Evolutionary conservation across 2,329 filamentous ascomycete genomes (phyloP).

Genomic region (Diaporthe australafricana): DNA sequence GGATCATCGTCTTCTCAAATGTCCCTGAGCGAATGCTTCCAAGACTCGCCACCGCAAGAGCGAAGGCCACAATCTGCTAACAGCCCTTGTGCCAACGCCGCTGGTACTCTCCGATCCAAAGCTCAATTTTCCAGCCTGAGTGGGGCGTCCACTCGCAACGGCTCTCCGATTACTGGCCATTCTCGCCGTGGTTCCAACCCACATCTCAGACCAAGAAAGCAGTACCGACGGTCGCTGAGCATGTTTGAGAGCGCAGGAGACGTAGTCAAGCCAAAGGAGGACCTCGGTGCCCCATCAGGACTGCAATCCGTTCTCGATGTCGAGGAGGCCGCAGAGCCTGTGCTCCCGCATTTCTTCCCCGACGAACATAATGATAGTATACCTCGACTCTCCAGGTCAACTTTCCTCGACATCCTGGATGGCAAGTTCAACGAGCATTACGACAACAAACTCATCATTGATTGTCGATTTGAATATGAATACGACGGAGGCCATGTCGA

Average conservation of each 20-base stretch:
- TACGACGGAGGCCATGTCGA: constrained; percentile 97
- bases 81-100: constrained; percentile 65
- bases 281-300: constrained; percentile 62
- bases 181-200: constrained; percentile 79
- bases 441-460: constrained; percentile 87
- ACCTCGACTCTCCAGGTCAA: constrained; percentile 85
- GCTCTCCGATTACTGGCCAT: constrained; percentile 79
- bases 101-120: constrained; percentile 68
- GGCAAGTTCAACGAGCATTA: constrained; percentile 83
- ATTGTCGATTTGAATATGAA: constrained; percentile 99
- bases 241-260: constrained; percentile 97
- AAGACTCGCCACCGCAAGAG: constrained; percentile 81
- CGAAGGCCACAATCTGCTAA: constrained; percentile 70
- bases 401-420: constrained; percentile 87
- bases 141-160: constrained; percentile 71
- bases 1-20: constrained; percentile 69
- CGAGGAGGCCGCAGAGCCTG: constrained; percentile 78
- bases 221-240: constrained; percentile 91
- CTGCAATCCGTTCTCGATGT: constrained; percentile 86
- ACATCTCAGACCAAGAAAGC: constrained; percentile 82
- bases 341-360: constrained; percentile 85
- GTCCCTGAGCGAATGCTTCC: constrained; percentile 83
- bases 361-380: constrained; percentile 87
- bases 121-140: constrained; percentile 71
- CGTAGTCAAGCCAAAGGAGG: constrained; percentile 82